phyloP scores from a whole-genome alignment of 306 rosid species.

The Trichosanthes truncata region DNA sequence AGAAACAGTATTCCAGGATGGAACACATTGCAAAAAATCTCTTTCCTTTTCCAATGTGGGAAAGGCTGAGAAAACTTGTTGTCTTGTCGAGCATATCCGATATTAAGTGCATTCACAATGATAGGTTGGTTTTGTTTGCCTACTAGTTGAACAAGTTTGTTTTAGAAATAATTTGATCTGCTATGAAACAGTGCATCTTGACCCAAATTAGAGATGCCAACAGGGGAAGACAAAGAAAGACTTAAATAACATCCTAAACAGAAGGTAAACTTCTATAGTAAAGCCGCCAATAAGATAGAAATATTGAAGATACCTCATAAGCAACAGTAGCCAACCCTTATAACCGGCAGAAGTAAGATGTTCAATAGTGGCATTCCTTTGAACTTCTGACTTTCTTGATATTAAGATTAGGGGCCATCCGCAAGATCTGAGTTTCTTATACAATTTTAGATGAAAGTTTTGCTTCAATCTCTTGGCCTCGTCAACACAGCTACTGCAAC shows the following conservation, averaged over 20 bases:
- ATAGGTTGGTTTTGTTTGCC: background rate
- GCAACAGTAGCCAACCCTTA: constrained; percentile 47
- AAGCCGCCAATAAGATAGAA: background rate
- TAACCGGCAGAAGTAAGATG: constrained; percentile 50
- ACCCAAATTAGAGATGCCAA: background rate
- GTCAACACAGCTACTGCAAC: constrained; percentile 27
- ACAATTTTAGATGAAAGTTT: constrained; percentile 28
- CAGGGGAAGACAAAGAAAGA: background rate
- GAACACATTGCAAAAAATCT: background rate
- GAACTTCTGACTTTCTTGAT: constrained; percentile 41
- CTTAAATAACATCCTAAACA: background rate
- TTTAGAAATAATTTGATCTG: background rate
- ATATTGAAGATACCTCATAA: constrained; percentile 52
- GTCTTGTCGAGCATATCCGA: background rate
- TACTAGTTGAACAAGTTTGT: background rate
- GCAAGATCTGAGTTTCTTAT: constrained; percentile 36
- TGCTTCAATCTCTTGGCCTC: constrained; percentile 45
- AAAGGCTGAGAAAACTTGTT: background rate
- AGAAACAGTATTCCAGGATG: background rate
- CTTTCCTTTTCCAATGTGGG: background rate
- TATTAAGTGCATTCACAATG: background rate
- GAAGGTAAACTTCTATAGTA: background rate
- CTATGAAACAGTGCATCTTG: background rate
- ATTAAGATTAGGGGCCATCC: constrained; percentile 69
- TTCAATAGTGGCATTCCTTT: constrained; percentile 34